These are phyloP conservation scores for Clavaria fumosa DNA, from an alignment of 768 basidiomycete species.

Conservation along the genomic window DNA sequence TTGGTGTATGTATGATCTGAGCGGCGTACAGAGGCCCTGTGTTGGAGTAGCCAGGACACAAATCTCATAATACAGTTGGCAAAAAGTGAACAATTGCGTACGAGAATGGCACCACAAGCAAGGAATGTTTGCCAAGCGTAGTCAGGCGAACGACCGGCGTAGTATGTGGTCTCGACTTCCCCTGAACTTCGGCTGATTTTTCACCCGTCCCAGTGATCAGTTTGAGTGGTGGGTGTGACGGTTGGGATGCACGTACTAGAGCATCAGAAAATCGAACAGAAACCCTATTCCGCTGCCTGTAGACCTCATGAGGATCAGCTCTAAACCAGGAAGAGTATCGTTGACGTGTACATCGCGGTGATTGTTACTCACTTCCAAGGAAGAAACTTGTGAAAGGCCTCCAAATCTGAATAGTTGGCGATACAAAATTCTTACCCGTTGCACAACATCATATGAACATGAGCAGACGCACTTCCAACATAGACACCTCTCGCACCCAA, in stretches of 20 bases:
- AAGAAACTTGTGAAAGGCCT: constrained; percentile 61
- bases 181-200: constrained; percentile 49
- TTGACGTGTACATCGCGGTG: constrained; percentile 1
- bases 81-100: no score
- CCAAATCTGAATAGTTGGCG: constrained; percentile 40
- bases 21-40: constrained; percentile 45
- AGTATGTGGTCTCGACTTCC: constrained; percentile 49
- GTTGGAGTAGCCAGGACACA: no score
- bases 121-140: constrained; percentile 60
- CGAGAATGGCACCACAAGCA: constrained; percentile 40
- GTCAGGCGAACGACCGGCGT: constrained; percentile 47
- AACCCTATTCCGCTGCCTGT: constrained; percentile 35
- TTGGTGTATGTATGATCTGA: constrained; percentile 38
- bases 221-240: not conserved
- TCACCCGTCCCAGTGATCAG: no score
- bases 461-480: constrained; percentile 46
- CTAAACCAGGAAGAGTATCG: not conserved
- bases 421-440: constrained; percentile 1
- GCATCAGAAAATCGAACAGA: constrained; percentile 54
- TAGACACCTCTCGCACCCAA: constrained; percentile 25
- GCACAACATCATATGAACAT: no score
- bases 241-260: constrained; percentile 35
- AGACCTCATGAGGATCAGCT: not conserved
- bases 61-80: no score
- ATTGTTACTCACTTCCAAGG: constrained; percentile 36